These are phyloP conservation scores for Boechera stricta DNA, from an alignment of 345 rosid species.

Conservation along the genomic window DNA sequence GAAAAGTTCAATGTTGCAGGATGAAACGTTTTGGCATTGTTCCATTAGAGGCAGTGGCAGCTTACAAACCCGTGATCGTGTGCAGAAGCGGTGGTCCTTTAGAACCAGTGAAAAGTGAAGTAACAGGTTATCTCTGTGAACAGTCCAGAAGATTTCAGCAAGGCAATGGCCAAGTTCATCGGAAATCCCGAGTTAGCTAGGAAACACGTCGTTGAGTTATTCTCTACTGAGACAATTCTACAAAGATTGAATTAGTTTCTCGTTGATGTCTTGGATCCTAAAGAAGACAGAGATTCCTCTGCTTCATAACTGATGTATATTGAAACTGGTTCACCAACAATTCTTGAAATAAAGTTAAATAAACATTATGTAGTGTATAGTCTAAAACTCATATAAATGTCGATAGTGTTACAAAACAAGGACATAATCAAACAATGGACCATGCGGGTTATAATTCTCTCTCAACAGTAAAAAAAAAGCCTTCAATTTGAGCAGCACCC, in stretches of 20 bases:
- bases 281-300: conserved; percentile 31
- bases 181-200: too few species aligned
- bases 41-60: conserved; percentile 84
- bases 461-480: conserved; percentile 26
- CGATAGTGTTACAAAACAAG: conserved; percentile 41
- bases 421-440: conserved; percentile 31
- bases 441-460: conserved; percentile 38
- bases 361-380: conserved; percentile 32
- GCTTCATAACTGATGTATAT: neutral
- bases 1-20: conserved; percentile 47
- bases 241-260: too few species aligned
- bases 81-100: conserved; percentile 79
- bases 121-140: neutral
- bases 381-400: conserved; percentile 39
- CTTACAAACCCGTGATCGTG: conserved; percentile 72
- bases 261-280: too few species aligned
- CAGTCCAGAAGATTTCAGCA: too few species aligned
- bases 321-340: conserved; percentile 16
- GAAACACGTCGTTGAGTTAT: too few species aligned
- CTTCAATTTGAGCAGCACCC: conserved; percentile 64
- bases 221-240: too few species aligned
- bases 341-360: conserved; percentile 10
- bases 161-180: too few species aligned
- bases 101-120: conserved; percentile 61
- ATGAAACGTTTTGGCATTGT: conserved; percentile 79